phyloP scores from a whole-genome alignment of 768 basidiomycete species.

The Tricholoma hemisulphureum region DNA sequence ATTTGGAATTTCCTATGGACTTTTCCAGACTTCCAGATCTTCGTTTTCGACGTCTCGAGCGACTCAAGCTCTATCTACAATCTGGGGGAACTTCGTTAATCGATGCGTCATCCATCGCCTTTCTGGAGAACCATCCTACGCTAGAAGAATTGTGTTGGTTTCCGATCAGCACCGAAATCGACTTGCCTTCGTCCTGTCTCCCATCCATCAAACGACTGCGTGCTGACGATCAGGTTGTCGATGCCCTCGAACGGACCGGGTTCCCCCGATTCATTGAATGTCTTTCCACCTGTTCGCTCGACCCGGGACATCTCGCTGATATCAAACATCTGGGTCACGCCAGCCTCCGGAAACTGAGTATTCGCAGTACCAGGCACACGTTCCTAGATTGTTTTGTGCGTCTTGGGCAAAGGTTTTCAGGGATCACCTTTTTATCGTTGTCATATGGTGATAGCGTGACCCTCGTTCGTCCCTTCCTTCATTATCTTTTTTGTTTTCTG shows the following conservation, averaged over 20 bases:
- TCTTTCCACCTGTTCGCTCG: slow-evolving; percentile 32
- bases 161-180: slow-evolving; percentile 33
- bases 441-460: slow-evolving; percentile 17
- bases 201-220: slow-evolving; percentile 41
- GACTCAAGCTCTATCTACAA: slow-evolving; percentile 40
- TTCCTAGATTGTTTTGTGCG: slow-evolving; percentile 28
- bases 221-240: slow-evolving; percentile 33
- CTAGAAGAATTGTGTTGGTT: slow-evolving; percentile 48
- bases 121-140: slow-evolving; percentile 44
- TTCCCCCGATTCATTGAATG: slow-evolving; percentile 32
- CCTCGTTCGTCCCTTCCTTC: neutral
- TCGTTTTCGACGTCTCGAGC: slow-evolving; percentile 41
- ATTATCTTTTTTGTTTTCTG: too few relatives aligned
- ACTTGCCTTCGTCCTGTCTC: slow-evolving; percentile 34
- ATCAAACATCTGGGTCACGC: slow-evolving; percentile 29
- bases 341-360: slow-evolving; percentile 31
- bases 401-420: slow-evolving; percentile 36
- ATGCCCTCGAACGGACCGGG: slow-evolving; percentile 30
- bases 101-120: slow-evolving; percentile 35
- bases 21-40: slow-evolving; percentile 36
- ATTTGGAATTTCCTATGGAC: slow-evolving; percentile 48
- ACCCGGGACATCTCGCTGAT: slow-evolving; percentile 27
- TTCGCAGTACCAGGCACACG: slow-evolving; percentile 31
- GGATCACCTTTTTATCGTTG: slow-evolving; percentile 41
- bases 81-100: slow-evolving; percentile 36